Conservation (phyloP, 345 rosid species). For the Pistacia vera region DNA sequence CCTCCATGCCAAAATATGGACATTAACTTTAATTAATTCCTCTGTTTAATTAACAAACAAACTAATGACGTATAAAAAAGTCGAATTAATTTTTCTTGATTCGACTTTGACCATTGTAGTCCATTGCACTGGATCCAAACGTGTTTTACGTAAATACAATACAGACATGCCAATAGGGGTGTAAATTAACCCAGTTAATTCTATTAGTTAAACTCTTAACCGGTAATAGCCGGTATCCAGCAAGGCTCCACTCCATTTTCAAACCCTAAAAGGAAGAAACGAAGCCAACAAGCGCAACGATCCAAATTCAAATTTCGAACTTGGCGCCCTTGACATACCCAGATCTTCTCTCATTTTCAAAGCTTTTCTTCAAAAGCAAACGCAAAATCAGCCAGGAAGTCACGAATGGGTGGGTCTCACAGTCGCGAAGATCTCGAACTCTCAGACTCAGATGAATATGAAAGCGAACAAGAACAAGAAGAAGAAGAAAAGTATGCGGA, state of each 20-base stretch:
- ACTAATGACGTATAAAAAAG: too few relatives aligned
- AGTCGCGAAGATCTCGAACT: constrained; percentile 71
- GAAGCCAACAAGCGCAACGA: background rate
- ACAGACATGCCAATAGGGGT: too few relatives aligned
- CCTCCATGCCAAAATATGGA: background rate
- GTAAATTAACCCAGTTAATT: too few relatives aligned
- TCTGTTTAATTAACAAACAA: too few relatives aligned
- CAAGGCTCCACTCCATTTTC: background rate
- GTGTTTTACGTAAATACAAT: too few relatives aligned
- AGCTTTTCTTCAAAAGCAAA: background rate
- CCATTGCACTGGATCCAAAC: too few relatives aligned
- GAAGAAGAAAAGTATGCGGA: constrained; percentile 54
- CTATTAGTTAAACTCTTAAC: background rate
- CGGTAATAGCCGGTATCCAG: constrained; percentile 11
- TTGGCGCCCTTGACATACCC: constrained; percentile 40
- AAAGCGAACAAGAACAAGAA: constrained; percentile 41
- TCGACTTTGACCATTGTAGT: too few relatives aligned
- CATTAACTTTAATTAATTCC: background rate
- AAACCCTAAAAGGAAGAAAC: constrained; percentile 22
- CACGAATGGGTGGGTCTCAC: constrained; percentile 65
- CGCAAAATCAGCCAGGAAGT: background rate
- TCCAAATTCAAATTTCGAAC: constrained; percentile 59
- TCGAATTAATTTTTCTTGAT: too few relatives aligned
- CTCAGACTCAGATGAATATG: constrained; percentile 58
- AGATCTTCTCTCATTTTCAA: background rate